A percentile compares a stretch with the other conserved stretches of the same genome.
These are phyloP conservation scores for Meira nashicola DNA, from an alignment of 1,284 basidiomycete species.

Conservation along the genomic window DNA sequence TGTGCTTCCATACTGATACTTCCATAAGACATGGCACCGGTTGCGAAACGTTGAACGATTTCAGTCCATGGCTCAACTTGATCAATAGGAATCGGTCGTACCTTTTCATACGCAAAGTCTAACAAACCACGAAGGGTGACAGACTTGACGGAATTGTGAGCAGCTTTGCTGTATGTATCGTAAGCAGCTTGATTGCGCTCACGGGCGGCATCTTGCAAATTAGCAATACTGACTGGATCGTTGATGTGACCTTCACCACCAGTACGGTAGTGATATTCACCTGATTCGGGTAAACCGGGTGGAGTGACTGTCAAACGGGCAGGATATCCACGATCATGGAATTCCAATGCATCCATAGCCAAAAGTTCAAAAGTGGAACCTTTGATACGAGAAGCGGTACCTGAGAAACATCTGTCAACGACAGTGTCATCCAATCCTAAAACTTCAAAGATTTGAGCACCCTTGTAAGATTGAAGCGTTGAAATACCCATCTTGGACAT, in stretches of 20 bases:
- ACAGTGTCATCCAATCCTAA: slow-evolving; percentile 44
- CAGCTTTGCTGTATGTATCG: slow-evolving; percentile 45
- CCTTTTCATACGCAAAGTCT: slow-evolving; percentile 44
- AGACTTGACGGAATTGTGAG: slow-evolving; percentile 41
- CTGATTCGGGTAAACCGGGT: slow-evolving; percentile 43
- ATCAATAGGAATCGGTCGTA: slow-evolving; percentile 45
- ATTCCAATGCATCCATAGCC: slow-evolving; percentile 47
- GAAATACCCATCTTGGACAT: slow-evolving; percentile 52
- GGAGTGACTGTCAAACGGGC: slow-evolving; percentile 36
- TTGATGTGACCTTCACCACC: slow-evolving; percentile 50
- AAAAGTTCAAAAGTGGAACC: slow-evolving; percentile 44
- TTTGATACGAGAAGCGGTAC: slow-evolving; percentile 46
- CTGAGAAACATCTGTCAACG: slow-evolving; percentile 47
- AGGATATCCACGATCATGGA: slow-evolving; percentile 49
- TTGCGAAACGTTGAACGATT: slow-evolving; percentile 51
- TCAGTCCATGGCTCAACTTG: slow-evolving; percentile 52
- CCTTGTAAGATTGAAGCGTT: slow-evolving; percentile 49
- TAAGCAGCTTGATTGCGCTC: slow-evolving; percentile 46
- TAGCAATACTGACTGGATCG: slow-evolving; percentile 45
- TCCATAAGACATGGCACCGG: slow-evolving; percentile 51
- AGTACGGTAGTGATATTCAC: slow-evolving; percentile 50
- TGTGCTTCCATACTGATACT: slow-evolving; percentile 51
- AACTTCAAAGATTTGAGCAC: slow-evolving; percentile 50
- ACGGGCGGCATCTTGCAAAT: slow-evolving; percentile 46
- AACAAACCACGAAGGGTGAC: slow-evolving; percentile 47